Conservation (phyloP, 768 basidiomycete genomes). For the Agaricus subrufescens region DNA sequence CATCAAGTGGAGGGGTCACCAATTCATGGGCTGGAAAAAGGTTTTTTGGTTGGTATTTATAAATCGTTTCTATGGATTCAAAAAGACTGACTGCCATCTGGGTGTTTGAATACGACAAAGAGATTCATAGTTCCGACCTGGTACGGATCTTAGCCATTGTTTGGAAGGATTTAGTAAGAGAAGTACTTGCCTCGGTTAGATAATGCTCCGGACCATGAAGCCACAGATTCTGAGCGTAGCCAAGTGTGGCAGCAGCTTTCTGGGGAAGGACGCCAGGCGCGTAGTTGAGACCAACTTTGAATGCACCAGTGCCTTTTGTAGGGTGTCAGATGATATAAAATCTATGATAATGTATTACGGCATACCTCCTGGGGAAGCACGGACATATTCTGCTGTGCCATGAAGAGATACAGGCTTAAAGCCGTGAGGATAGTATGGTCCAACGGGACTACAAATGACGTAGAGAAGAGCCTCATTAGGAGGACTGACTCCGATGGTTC, state of each 20-base stretch:
- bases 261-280: constrained; percentile 87
- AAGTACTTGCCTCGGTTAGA: constrained; percentile 37
- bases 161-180: constrained; percentile 31
- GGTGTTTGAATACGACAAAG: constrained; percentile 73
- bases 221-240: constrained; percentile 91
- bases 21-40: constrained; percentile 59
- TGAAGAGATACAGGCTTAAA: constrained; percentile 91
- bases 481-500: constrained; percentile 65
- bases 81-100: constrained; percentile 51
- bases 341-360: neutral
- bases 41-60: neutral
- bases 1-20: constrained; percentile 85
- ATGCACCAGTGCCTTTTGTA: constrained; percentile 63
- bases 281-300: constrained; percentile 86
- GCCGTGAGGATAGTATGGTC: constrained; percentile 81
- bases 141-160: constrained; percentile 4
- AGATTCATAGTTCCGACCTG: constrained; percentile 90
- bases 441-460: constrained; percentile 79
- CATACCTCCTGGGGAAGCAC: constrained; percentile 82
- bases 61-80: neutral
- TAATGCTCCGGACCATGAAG: constrained; percentile 67
- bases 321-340: neutral
- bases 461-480: constrained; percentile 82
- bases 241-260: constrained; percentile 64
- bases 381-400: constrained; percentile 78